These are phyloP conservation scores for Astraeus odoratus DNA, from an alignment of 768 basidiomycete genomes.

Conservation along the genomic window DNA sequence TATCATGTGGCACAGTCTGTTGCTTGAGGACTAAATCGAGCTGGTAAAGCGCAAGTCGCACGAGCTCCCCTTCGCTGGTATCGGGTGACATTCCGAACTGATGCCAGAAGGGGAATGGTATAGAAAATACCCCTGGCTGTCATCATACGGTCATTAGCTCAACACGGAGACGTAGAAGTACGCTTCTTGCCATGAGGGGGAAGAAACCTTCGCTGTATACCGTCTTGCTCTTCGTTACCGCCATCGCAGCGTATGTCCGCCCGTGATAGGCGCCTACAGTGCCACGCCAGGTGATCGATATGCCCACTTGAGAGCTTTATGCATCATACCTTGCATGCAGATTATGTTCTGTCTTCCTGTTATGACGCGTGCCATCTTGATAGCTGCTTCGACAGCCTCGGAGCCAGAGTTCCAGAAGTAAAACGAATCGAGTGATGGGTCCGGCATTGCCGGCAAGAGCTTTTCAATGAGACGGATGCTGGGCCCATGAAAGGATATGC, in stretches of 20 bases:
- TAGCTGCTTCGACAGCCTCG: slow-evolving; percentile 83
- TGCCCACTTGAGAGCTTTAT: too few relatives aligned
- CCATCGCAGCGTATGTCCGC: slow-evolving; percentile 89
- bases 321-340: slow-evolving; percentile 67
- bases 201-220: slow-evolving; percentile 73
- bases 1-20: slow-evolving; percentile 77
- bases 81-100: slow-evolving; percentile 54
- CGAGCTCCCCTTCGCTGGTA: slow-evolving; percentile 51
- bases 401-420: slow-evolving; percentile 98
- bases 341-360: slow-evolving; percentile 88
- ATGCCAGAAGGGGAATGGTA: slow-evolving; percentile 93
- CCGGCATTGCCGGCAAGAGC: slow-evolving; percentile 83
- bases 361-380: slow-evolving; percentile 77
- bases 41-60: slow-evolving; percentile 65
- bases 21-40: slow-evolving; percentile 74
- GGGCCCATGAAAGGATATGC: slow-evolving; percentile 81
- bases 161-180: not conserved
- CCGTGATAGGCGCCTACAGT: slow-evolving; percentile 78
- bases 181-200: slow-evolving; percentile 69
- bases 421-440: slow-evolving; percentile 88
- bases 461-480: slow-evolving; percentile 83
- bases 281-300: slow-evolving; percentile 1
- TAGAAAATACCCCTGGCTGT: slow-evolving; percentile 76
- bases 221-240: slow-evolving; percentile 91
- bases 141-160: not conserved